Percentiles rank a stretch among this genome's conserved stretches.
Evolutionary conservation across 2,329 filamentous ascomycete species (phyloP).

Genomic region (Biscogniauxia marginata): DNA sequence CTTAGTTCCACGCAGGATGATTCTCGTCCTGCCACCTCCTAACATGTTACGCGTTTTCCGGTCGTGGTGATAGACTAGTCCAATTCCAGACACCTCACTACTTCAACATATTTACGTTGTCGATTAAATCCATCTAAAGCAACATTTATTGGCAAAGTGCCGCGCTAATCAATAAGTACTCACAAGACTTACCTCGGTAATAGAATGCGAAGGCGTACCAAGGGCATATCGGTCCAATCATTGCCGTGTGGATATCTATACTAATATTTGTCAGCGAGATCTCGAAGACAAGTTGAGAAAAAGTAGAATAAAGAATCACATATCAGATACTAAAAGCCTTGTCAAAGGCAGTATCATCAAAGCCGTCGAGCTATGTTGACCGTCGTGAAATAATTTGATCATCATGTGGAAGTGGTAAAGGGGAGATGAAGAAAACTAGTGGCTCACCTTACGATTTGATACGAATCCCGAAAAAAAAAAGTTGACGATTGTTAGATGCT

Average conservation of each 20-base stretch:
- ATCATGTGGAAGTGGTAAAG: conserved; percentile 52
- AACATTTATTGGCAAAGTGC: too few relatives aligned
- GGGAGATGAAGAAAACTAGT: conserved; percentile 6
- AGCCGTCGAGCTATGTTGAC: conserved; percentile 75
- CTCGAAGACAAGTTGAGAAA: neutral
- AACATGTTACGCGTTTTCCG: too few relatives aligned
- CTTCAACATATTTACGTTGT: too few relatives aligned
- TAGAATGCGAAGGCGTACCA: neutral
- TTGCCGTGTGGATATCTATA: too few relatives aligned
- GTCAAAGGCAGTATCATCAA: conserved; percentile 83
- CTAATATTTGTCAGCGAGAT: neutral
- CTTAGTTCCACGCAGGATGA: too few relatives aligned
- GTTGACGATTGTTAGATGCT: neutral
- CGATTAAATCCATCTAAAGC: too few relatives aligned
- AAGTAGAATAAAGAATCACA: neutral
- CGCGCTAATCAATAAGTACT: too few relatives aligned
- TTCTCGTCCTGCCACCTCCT: too few relatives aligned
- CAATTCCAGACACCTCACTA: too few relatives aligned
- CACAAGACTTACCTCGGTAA: neutral
- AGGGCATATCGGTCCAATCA: too few relatives aligned
- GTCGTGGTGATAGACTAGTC: too few relatives aligned
- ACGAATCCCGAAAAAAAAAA: neutral
- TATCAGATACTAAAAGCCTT: conserved; percentile 50
- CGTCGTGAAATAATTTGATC: conserved; percentile 78
- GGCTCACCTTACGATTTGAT: conserved; percentile 18